phyloP scores from a whole-genome alignment of 2,329 filamentous ascomycete species.

The Iodosphaeria phyllophila region DNA sequence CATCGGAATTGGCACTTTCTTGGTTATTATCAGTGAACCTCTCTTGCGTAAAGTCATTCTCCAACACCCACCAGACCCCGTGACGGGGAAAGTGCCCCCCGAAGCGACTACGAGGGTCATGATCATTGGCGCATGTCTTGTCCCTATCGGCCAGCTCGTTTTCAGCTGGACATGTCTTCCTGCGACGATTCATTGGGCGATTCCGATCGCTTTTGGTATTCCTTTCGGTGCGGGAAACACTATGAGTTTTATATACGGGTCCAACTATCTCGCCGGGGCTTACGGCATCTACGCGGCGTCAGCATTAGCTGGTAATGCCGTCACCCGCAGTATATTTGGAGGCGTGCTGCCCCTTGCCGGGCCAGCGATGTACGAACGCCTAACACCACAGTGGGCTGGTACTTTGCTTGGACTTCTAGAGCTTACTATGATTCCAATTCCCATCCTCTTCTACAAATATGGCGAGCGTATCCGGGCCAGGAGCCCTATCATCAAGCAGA shows the following conservation, averaged over 20 bases:
- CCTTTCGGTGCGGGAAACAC: conserved; percentile 65
- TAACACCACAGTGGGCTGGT: conserved; percentile 64
- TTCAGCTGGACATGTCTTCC: conserved; percentile 83
- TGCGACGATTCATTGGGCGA: conserved; percentile 60
- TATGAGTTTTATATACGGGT: conserved; percentile 64
- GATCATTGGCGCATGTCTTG: conserved; percentile 55
- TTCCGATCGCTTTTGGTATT: conserved; percentile 59
- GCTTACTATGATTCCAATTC: conserved; percentile 58
- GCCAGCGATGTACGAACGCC: conserved; percentile 45
- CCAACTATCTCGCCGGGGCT: conserved; percentile 60
- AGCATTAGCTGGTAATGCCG: conserved; percentile 62
- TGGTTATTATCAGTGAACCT: conserved; percentile 46
- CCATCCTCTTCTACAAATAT: conserved; percentile 56
- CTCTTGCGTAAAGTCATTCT: conserved; percentile 64
- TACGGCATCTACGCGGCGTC: conserved; percentile 72
- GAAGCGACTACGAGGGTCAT: conserved; percentile 72
- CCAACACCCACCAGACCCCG: conserved; percentile 52
- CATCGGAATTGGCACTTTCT: conserved; percentile 41
- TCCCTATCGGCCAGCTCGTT: conserved; percentile 62
- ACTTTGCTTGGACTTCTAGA: conserved; percentile 60
- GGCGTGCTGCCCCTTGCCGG: conserved; percentile 63
- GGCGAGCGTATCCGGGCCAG: conserved; percentile 31
- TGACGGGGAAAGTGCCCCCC: conserved; percentile 53
- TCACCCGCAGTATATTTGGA: conserved; percentile 55
- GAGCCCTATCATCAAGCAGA: conserved; percentile 26